These are phyloP conservation scores for Citeromyces hawaiiensis DNA, from an alignment of 1,139 yeast genomes.

Conservation along the genomic window DNA sequence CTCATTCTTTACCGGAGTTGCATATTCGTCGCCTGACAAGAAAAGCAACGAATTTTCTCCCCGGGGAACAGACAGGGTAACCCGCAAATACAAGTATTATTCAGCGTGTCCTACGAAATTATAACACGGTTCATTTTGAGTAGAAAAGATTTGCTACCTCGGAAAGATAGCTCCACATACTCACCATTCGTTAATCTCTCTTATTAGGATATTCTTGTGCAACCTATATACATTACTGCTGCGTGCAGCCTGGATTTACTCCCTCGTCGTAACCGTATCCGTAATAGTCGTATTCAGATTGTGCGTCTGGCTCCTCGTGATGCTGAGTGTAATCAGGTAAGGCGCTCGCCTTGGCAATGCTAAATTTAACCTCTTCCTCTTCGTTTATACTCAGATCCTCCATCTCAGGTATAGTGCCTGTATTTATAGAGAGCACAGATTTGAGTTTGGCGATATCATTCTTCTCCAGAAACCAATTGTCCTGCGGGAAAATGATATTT, in stretches of 20 bases:
- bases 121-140: no score
- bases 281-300: conserved; percentile 2
- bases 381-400: neutral
- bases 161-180: no score
- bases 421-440: conserved; percentile 36
- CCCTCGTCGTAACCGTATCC: conserved; percentile 2
- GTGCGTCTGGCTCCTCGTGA: conserved; percentile 3
- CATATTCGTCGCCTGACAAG: no score
- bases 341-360: neutral
- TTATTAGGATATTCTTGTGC: no score
- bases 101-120: no score
- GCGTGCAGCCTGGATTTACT: conserved; percentile 2
- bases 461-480: conserved; percentile 65
- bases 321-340: conserved; percentile 2
- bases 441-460: conserved; percentile 40
- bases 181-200: no score
- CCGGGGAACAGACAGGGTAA: no score
- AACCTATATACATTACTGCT: conserved; percentile 2
- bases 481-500: conserved; percentile 72
- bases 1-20: no score
- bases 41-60: no score
- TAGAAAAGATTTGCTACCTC: no score
- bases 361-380: conserved; percentile 1
- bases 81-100: no score
- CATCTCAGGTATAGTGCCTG: conserved; percentile 2